phyloP scores from a whole-genome alignment of 306 rosid genomes.

The Cyclanthera cordifolia region DNA sequence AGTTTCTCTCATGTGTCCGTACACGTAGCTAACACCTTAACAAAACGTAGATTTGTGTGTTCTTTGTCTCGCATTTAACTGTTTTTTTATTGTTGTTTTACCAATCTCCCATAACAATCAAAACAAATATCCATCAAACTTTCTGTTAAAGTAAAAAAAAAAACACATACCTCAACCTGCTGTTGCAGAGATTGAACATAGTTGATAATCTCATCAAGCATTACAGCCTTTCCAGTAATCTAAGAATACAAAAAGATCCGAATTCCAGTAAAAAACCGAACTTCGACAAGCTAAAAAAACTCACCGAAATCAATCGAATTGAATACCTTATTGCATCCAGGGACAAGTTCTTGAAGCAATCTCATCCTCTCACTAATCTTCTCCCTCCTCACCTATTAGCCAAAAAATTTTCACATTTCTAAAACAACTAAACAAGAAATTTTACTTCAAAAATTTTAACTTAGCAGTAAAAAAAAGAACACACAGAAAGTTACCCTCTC shows the following conservation, averaged over 20 bases:
- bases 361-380: constrained; percentile 97
- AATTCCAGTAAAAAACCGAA: background rate
- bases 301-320: background rate
- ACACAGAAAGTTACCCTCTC: constrained; percentile 63
- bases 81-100: too few relatives aligned
- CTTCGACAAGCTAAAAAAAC: too few relatives aligned
- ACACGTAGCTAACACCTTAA: too few relatives aligned
- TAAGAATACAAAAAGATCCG: constrained; percentile 16
- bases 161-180: constrained; percentile 89
- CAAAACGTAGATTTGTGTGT: too few relatives aligned
- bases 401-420: constrained; percentile 5
- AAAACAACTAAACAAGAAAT: background rate
- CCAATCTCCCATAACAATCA: too few relatives aligned
- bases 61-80: too few relatives aligned
- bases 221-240: constrained; percentile 98
- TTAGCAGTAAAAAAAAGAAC: background rate
- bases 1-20: too few relatives aligned
- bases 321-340: constrained; percentile 91
- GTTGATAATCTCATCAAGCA: constrained; percentile 98
- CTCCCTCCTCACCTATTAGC: constrained; percentile 83
- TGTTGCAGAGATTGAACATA: constrained; percentile 96
- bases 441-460: constrained; percentile 1
- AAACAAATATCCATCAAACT: background rate
- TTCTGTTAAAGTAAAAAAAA: background rate
- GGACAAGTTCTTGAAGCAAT: constrained; percentile 98